These are phyloP conservation scores for Volvariella surrecta DNA, from an alignment of 1,284 basidiomycete species.

Conservation along the genomic window DNA sequence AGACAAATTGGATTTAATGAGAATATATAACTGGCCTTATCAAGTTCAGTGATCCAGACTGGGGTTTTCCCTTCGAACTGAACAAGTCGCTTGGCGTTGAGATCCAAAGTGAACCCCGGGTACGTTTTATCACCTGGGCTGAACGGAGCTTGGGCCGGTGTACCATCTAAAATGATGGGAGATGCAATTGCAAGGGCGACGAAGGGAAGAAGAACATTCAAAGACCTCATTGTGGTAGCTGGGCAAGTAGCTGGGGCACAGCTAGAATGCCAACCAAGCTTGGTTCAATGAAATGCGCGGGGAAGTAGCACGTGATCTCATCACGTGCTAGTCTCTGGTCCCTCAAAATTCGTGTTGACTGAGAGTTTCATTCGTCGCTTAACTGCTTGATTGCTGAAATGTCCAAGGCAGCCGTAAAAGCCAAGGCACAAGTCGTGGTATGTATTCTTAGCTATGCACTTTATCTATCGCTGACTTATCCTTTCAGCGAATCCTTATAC, in stretches of 20 bases:
- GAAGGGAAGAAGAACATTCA: slow-evolving; percentile 29
- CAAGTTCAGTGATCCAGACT: slow-evolving; percentile 74
- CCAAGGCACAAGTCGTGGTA: slow-evolving; percentile 59
- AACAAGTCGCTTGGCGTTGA: slow-evolving; percentile 66
- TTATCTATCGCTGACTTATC: slow-evolving; percentile 1
- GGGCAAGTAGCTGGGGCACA: not conserved
- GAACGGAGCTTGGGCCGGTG: slow-evolving; percentile 23
- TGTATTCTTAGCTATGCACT: slow-evolving; percentile 18
- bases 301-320: no score
- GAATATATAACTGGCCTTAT: slow-evolving; percentile 47
- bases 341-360: no score
- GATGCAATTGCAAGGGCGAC: slow-evolving; percentile 25
- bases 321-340: no score
- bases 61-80: slow-evolving; percentile 63
- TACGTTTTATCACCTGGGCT: slow-evolving; percentile 17
- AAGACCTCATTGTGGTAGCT: slow-evolving; percentile 37
- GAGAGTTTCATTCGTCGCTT: no score
- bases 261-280: not conserved
- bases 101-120: slow-evolving; percentile 47
- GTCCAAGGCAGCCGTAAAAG: slow-evolving; percentile 49
- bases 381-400: slow-evolving; percentile 24
- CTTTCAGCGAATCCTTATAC: slow-evolving; percentile 75
- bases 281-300: no score
- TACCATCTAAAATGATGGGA: slow-evolving; percentile 18
- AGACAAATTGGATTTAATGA: slow-evolving; percentile 5